phyloP scores from a whole-genome alignment of 2,329 filamentous ascomycete genomes.

The Didymella segeticola region DNA sequence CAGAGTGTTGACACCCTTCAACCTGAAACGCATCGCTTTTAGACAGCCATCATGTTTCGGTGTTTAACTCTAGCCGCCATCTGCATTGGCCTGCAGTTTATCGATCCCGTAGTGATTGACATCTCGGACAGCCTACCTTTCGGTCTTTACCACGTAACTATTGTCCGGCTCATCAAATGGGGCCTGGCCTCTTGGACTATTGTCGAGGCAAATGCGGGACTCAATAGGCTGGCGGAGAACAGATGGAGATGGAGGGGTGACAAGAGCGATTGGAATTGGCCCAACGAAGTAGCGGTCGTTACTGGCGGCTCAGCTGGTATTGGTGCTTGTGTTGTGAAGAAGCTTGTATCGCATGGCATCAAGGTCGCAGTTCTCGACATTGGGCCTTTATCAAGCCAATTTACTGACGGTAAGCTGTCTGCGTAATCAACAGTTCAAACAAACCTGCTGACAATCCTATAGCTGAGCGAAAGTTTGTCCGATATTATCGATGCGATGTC shows the following conservation, averaged over 20 bases:
- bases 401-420: conserved; percentile 33
- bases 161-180: conserved; percentile 39
- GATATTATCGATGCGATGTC: conserved; percentile 44
- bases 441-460: conserved; percentile 19
- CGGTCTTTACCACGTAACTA: conserved; percentile 30
- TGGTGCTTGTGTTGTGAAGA: conserved; percentile 42
- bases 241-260: conserved; percentile 48
- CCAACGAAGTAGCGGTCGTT: conserved; percentile 44
- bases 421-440: neutral
- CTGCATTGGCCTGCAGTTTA: conserved; percentile 24
- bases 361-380: conserved; percentile 47
- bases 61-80: conserved; percentile 26
- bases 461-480: conserved; percentile 32
- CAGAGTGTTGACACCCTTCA: neutral
- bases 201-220: conserved; percentile 33
- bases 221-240: conserved; percentile 46
- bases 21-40: conserved; percentile 2
- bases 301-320: conserved; percentile 48
- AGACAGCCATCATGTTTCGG: conserved; percentile 27
- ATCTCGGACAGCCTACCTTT: conserved; percentile 26
- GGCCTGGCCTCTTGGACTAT: conserved; percentile 31
- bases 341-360: conserved; percentile 39
- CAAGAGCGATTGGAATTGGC: conserved; percentile 40
- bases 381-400: conserved; percentile 35
- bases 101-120: conserved; percentile 26